These are phyloP conservation scores for Aspergillus ostianus DNA, from an alignment of 495 filamentous ascomycete genomes.

Conservation along the genomic window DNA sequence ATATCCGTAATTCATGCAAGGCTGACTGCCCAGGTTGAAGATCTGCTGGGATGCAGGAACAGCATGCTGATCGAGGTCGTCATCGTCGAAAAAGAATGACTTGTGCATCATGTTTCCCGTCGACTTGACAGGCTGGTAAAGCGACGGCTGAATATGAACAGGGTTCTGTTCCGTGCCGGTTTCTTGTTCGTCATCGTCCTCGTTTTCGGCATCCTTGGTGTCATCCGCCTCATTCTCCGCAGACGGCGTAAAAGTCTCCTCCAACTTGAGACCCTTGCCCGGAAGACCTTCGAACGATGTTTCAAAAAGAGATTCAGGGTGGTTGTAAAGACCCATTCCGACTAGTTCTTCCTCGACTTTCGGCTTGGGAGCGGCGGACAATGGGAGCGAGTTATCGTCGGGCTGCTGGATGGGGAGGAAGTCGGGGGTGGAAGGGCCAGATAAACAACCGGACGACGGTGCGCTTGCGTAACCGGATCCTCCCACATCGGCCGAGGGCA, in stretches of 20 bases:
- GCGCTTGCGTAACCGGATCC: slow-evolving; percentile 41
- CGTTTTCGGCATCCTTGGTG: slow-evolving; percentile 40
- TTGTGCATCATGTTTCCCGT: slow-evolving; percentile 40
- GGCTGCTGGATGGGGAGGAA: slow-evolving; percentile 51
- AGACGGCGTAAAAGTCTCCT: slow-evolving; percentile 79
- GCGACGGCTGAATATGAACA: slow-evolving; percentile 8
- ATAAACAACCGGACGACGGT: slow-evolving; percentile 38
- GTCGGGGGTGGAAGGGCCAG: slow-evolving; percentile 61
- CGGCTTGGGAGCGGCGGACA: slow-evolving; percentile 26
- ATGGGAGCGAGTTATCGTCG: slow-evolving; percentile 21
- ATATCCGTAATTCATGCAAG: slow-evolving; percentile 43
- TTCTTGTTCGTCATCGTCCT: slow-evolving; percentile 34
- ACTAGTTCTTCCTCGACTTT: slow-evolving; percentile 67
- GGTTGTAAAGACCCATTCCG: slow-evolving; percentile 81
- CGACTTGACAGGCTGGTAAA: slow-evolving; percentile 30
- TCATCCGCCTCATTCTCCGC: slow-evolving; percentile 52
- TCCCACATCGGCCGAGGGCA: slow-evolving; percentile 31
- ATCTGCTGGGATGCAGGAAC: slow-evolving; percentile 30
- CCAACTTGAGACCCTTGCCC: slow-evolving; percentile 77
- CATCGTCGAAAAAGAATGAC: slow-evolving; percentile 49
- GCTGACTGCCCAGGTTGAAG: slow-evolving; percentile 26
- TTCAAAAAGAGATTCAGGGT: slow-evolving; percentile 52
- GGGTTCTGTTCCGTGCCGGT: slow-evolving; percentile 14
- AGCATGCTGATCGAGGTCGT: slow-evolving; percentile 34
- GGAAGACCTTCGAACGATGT: slow-evolving; percentile 44